Evolutionary conservation across 331 rosid species (phyloP).

Genomic region (Stylosanthes scabra): DNA sequence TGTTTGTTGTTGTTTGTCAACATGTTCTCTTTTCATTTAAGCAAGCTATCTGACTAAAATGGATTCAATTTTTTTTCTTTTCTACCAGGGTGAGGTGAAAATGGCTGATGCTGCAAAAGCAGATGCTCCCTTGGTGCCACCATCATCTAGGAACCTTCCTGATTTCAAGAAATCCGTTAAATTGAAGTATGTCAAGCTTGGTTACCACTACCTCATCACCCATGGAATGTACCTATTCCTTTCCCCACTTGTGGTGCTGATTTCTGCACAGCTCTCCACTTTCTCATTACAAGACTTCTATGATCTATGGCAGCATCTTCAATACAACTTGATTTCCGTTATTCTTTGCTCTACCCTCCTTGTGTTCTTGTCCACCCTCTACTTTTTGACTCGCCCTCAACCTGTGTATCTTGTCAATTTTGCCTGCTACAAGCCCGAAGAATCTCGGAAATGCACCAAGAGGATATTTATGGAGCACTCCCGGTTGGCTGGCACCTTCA

Average conservation of each 20-base stretch:
- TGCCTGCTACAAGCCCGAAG: conserved; percentile 93
- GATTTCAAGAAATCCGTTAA: conserved; percentile 91
- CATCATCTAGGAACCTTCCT: conserved; percentile 71
- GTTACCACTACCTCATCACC: conserved; percentile 90
- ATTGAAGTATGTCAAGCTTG: conserved; percentile 90
- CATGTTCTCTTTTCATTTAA: conserved; percentile 10
- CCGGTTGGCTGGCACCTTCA: conserved; percentile 62
- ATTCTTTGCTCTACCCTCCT: conserved; percentile 80
- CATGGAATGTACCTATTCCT: conserved; percentile 91
- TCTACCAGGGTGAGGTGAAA: conserved; percentile 52
- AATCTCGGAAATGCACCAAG: conserved; percentile 72
- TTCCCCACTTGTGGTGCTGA: conserved; percentile 68
- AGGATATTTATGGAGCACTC: conserved; percentile 84
- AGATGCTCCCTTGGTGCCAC: conserved; percentile 55
- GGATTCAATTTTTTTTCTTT: conserved; percentile 23
- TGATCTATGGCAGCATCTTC: conserved; percentile 90
- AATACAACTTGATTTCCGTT: conserved; percentile 74
- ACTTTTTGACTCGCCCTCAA: conserved; percentile 80
- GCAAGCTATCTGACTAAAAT: conserved; percentile 18
- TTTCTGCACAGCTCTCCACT: conserved; percentile 80
- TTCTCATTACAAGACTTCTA: conserved; percentile 75
- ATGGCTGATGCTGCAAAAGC: conserved; percentile 65
- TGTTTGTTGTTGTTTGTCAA: background rate
- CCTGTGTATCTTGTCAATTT: conserved; percentile 86
- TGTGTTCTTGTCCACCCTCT: conserved; percentile 81